phyloP scores from a whole-genome alignment of 2,329 filamentous ascomycete genomes.

The Dryadomyces quercus-mongolicae region DNA sequence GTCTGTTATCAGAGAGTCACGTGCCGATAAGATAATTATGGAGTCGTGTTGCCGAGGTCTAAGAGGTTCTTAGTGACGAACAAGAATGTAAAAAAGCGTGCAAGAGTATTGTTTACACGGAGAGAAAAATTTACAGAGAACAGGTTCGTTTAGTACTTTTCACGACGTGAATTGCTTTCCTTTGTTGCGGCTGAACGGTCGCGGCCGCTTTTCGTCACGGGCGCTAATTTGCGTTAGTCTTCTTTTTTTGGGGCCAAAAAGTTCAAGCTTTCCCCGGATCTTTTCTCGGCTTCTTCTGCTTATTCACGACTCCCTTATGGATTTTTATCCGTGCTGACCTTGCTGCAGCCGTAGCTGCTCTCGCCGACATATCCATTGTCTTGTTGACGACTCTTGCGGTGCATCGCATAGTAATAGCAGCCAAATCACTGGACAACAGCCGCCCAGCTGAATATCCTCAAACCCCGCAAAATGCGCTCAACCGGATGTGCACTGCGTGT shows the following conservation, averaged over 20 bases:
- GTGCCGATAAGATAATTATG: background rate
- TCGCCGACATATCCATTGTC: background rate
- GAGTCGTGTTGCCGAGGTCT: background rate
- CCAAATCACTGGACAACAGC: no score
- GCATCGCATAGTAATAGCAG: no score
- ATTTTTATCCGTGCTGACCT: slow-evolving; percentile 2
- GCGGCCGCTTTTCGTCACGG: background rate
- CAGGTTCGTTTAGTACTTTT: no score
- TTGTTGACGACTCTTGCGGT: background rate
- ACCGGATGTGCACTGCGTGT: slow-evolving; percentile 4
- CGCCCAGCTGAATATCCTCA: background rate
- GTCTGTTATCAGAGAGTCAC: background rate
- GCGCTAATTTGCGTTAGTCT: background rate
- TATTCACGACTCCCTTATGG: slow-evolving; percentile 6
- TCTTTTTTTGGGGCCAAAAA: background rate
- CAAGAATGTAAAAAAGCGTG: no score
- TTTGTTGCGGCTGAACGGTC: background rate
- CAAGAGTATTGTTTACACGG: no score
- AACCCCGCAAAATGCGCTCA: slow-evolving; percentile 1
- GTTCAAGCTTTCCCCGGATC: slow-evolving; percentile 1
- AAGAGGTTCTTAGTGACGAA: no score
- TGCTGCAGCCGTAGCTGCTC: slow-evolving; percentile 10
- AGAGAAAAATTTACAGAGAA: no score
- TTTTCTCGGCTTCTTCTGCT: background rate
- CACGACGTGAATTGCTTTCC: no score